Evolutionary conservation across 2,329 filamentous ascomycete species (phyloP), one percentile per base, ranked within the genome.

Genomic region (Fusarium hostae): DNA sequence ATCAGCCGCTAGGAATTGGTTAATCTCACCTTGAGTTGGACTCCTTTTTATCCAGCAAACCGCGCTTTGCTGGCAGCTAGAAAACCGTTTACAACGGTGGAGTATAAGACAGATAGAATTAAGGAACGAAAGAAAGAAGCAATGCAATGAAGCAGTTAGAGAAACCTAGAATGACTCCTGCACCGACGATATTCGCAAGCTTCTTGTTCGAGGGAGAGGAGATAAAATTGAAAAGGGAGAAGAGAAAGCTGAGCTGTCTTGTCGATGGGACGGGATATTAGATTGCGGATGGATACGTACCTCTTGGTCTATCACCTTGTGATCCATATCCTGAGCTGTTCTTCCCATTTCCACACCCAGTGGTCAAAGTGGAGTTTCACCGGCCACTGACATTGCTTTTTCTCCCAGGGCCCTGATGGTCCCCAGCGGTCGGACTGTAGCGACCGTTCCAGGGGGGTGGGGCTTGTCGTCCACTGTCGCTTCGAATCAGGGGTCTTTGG

Each of bases 201-300:
- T 72, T 72, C 70, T 48, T 57, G 44, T 28, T 41, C 58, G 59
- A 67, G 45, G 58, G 39, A 69, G 50, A 52, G 30, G 43, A 47
- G 57, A 34, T 57, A 55, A 48, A 62, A 66, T 48, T 59, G 39
- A 16, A 64, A 65, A 51, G 51, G 56, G 52, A 70, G 57, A 41
- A 66, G 68, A 68, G 68, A 68, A 60, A 66, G 63, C 61, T 66
- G 63, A 73, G 70, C 70, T 73, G 70, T 71, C 70, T 72, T 63
- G 70, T 68, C 41, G 28, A 60, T 66, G 48, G 65, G 44, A 68
- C 65, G 65, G 70, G 70, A 72, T 73, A 73, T 73, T 73, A 73
- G 66, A 71, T 69, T 71, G 59, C 67, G 66, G 47, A 70, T 72
- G 66, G 66, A 70, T 72, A 72, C 70, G 70, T 72, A 73, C 70